Evolutionary conservation across 192 early-diverging fungal genomes (phyloP), one percentile per base, ranked within the genome.

Genomic region (Helicostylum pulchrum): DNA sequence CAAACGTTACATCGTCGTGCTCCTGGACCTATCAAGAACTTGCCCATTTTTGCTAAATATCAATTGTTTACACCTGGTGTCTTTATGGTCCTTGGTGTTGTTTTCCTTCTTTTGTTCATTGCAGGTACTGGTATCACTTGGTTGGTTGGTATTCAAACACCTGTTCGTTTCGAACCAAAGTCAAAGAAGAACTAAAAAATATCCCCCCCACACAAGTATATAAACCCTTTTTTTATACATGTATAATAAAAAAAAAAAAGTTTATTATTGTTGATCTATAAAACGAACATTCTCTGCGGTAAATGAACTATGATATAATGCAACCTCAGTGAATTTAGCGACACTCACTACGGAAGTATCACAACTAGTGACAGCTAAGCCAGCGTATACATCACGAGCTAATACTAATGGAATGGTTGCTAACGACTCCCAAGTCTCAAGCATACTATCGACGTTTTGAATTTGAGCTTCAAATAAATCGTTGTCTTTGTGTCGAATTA

Each of bases 31-130:
- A 8, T 19, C 15, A 53, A 32, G 9, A 49, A 64, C 4, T 46
- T 56, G 20, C 65, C 74, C n/a, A 66, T 75, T n/a, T 75, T 75
- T 61, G 67, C 54, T 30, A 75, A 75, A 44, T 75, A 75, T 42
- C 68, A 71, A 48, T 46, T 75, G 3, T 75, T 75, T 21, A 66
- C 64, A 9, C 61, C 74, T 36, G 74, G 53, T 32, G 65, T 75
- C 42, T 70, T 70, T 49, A 75, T 75, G 74, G 61, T 55, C 7
- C 39, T 75, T 32, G 68, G 45, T 44, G 64, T 70, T 10, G 39
- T 45, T 11, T 70, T 67, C 1, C 21, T 75, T 3, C 70, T 75
- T 49, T 47, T 75, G 49, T 46, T 66, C 32, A 70, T 75, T 57
- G 55, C 55, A 23, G 64, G 47, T 4, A 59, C 60, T 32, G 74